Conservation (phyloP, 2,329 filamentous ascomycete genomes). For the Orbilia blumenaviensis region DNA sequence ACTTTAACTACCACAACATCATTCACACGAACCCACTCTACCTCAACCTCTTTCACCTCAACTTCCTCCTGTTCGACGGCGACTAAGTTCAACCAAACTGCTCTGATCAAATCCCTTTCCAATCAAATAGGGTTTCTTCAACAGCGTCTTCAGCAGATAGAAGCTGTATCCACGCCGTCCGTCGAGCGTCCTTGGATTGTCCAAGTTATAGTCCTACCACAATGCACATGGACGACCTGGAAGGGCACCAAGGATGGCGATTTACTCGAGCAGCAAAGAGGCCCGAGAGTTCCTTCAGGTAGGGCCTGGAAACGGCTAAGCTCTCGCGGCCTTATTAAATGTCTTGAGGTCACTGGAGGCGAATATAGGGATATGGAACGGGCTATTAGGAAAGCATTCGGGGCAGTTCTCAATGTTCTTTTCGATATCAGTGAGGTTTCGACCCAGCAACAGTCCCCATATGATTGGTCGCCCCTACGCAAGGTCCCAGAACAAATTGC, state of each 20-base stretch:
- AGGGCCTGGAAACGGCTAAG: constrained; percentile 45
- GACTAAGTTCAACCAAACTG: constrained; percentile 25
- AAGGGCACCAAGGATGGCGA: constrained; percentile 34
- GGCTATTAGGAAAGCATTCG: constrained; percentile 44
- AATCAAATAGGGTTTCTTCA: constrained; percentile 51
- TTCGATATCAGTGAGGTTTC: constrained; percentile 33
- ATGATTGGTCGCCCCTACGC: constrained; percentile 48
- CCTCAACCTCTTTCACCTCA: constrained; percentile 45
- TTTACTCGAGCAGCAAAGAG: constrained; percentile 25
- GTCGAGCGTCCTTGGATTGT: constrained; percentile 55
- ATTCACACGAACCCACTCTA: constrained; percentile 48
- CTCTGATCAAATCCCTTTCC: constrained; percentile 40
- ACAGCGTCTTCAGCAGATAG: constrained; percentile 52
- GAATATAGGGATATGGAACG: constrained; percentile 47
- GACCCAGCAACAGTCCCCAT: constrained; percentile 19
- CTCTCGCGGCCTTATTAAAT: constrained; percentile 49
- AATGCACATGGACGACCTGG: constrained; percentile 46
- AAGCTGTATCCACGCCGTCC: constrained; percentile 50
- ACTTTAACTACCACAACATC: constrained; percentile 47
- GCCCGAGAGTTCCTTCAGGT: constrained; percentile 24
- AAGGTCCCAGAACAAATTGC: constrained; percentile 44
- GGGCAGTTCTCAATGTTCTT: constrained; percentile 14
- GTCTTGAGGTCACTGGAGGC: constrained; percentile 42
- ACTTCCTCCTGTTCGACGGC: constrained; percentile 36
- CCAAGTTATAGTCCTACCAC: constrained; percentile 55